These are phyloP conservation scores for Malassezia nana DNA, from an alignment of 1,284 basidiomycete species.

Conservation along the genomic window DNA sequence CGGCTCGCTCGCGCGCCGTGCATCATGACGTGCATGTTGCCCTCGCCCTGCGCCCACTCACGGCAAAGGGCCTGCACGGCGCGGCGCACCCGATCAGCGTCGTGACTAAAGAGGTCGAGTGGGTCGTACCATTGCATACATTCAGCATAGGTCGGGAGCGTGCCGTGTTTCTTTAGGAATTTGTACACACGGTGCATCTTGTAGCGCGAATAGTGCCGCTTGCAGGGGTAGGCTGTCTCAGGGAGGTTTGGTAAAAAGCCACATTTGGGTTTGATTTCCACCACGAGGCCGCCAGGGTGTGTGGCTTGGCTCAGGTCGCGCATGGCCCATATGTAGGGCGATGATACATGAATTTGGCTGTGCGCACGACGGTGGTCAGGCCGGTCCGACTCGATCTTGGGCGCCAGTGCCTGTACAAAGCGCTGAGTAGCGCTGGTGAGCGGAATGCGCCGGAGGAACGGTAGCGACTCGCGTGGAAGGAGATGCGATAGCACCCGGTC, in stretches of 20 bases:
- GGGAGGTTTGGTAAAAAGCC: slow-evolving; percentile 2
- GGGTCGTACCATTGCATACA: slow-evolving; percentile 8
- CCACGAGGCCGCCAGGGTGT: neutral
- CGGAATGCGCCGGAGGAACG: neutral
- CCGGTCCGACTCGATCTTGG: neutral
- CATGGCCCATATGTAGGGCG: slow-evolving; percentile 9
- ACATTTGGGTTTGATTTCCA: slow-evolving; percentile 19
- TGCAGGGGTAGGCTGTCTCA: neutral
- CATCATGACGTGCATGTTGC: neutral
- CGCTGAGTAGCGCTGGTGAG: neutral
- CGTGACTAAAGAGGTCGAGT: slow-evolving; percentile 9
- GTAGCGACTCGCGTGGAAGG: neutral
- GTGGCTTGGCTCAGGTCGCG: neutral
- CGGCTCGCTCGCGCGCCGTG: neutral
- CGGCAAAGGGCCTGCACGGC: slow-evolving; percentile 1
- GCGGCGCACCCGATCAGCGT: neutral
- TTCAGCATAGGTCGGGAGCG: neutral
- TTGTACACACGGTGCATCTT: slow-evolving; percentile 10
- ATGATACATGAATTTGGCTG: neutral
- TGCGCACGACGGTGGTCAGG: neutral
- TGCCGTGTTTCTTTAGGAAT: neutral
- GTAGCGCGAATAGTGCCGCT: slow-evolving; percentile 4
- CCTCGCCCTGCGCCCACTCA: slow-evolving; percentile 4
- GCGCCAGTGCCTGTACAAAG: slow-evolving; percentile 1
- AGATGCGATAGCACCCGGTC: slow-evolving; percentile 3